These are phyloP conservation scores for Coemansia asiatica DNA, from an alignment of 192 early-diverging fungal genomes.

Conservation along the genomic window DNA sequence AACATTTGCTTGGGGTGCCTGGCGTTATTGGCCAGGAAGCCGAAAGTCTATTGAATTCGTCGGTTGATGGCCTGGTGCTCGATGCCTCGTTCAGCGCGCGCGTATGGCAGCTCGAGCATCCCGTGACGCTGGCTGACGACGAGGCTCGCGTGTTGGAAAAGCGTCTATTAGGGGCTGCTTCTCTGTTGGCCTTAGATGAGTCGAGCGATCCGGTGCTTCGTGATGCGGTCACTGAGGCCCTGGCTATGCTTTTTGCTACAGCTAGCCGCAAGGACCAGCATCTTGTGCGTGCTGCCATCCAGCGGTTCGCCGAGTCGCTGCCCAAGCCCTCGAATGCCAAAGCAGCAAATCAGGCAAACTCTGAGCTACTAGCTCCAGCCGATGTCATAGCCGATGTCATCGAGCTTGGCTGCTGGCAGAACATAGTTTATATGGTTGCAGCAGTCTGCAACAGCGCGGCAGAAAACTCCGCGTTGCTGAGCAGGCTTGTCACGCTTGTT, in stretches of 20 bases:
- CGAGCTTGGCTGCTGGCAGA: slow-evolving; percentile 26
- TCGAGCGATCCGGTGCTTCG: neutral
- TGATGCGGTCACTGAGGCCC: slow-evolving; percentile 33
- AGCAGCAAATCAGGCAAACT: too few relatives aligned
- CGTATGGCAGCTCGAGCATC: slow-evolving; percentile 35
- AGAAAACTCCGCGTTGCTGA: neutral
- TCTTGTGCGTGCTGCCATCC: slow-evolving; percentile 30
- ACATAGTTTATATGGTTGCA: slow-evolving; percentile 6
- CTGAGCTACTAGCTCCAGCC: slow-evolving; percentile 18
- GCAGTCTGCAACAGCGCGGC: slow-evolving; percentile 9
- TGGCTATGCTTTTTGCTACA: slow-evolving; percentile 50
- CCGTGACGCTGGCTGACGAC: slow-evolving; percentile 26
- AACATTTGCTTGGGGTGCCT: neutral
- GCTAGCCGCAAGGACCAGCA: slow-evolving; percentile 28
- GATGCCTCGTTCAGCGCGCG: slow-evolving; percentile 37
- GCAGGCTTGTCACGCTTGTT: neutral
- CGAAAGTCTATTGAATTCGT: neutral
- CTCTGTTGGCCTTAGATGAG: neutral
- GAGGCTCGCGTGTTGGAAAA: slow-evolving; percentile 28
- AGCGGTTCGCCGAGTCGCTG: slow-evolving; percentile 16
- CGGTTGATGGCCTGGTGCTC: slow-evolving; percentile 19
- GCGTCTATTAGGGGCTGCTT: neutral
- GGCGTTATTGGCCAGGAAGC: neutral
- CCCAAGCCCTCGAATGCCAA: too few relatives aligned
- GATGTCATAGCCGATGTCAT: slow-evolving; percentile 22